Percentiles rank a stretch among this genome's conserved stretches.
Conservation (phyloP, 75 land plant genomes). For the Isoetes taiwanensis region DNA sequence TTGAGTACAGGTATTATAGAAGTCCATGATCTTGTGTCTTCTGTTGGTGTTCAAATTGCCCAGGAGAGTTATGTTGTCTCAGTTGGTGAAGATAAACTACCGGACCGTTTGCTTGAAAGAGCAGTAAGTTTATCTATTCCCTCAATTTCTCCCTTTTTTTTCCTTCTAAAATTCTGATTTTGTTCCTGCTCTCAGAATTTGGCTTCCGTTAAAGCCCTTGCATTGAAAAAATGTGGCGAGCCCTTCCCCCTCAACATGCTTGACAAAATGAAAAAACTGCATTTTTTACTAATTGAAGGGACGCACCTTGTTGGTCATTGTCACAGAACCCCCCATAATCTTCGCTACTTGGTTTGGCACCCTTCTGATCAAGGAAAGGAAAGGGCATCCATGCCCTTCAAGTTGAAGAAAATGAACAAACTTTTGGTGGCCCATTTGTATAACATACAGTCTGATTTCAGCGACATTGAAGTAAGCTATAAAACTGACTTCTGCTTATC, state of each 20-base stretch:
- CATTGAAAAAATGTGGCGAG: not conserved
- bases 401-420: not conserved
- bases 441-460: slow-evolving; percentile 1
- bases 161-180: no score
- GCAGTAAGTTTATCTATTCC: not conserved
- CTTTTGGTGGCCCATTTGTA: not conserved
- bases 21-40: not conserved
- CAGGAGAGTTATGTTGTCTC: not conserved
- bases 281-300: not conserved
- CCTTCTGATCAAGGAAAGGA: slow-evolving; percentile 4
- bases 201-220: not conserved
- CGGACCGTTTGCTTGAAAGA: not conserved
- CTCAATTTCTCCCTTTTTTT: not conserved
- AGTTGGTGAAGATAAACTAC: not conserved
- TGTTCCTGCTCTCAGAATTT: not conserved
- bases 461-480: slow-evolving; percentile 1
- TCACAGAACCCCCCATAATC: not conserved
- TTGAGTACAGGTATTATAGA: not conserved
- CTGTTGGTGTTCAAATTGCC: not conserved
- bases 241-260: not conserved
- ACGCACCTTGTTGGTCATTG: not conserved
- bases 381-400: not conserved
- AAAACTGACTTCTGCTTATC: no score
- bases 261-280: slow-evolving; percentile 5
- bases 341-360: slow-evolving; percentile 6